Conservation (phyloP, 1,284 basidiomycete genomes). For the Pisolithus thermaeus region DNA sequence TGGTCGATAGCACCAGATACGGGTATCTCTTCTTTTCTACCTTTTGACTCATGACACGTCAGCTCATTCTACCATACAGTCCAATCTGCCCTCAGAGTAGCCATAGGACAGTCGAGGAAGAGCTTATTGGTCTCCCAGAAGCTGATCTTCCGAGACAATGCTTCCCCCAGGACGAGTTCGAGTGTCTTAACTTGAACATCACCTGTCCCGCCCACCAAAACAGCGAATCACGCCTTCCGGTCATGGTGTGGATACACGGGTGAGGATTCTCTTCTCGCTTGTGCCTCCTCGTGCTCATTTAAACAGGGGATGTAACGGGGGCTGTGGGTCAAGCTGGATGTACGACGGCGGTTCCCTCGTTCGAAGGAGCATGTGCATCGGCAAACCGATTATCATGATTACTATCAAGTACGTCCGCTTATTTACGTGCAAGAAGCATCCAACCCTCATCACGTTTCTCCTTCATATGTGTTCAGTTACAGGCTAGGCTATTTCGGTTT, state of each 20-base stretch:
- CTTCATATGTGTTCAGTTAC: conserved; percentile 39
- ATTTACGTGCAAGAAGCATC: conserved; percentile 13
- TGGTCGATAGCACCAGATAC: conserved; percentile 55
- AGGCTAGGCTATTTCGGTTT: conserved; percentile 72
- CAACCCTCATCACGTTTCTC: conserved; percentile 9
- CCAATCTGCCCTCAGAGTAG: conserved; percentile 69
- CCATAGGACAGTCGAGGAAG: conserved; percentile 46
- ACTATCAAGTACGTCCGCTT: conserved; percentile 60
- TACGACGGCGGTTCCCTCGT: conserved; percentile 68
- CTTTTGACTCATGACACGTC: conserved; percentile 2
- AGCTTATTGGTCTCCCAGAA: conserved; percentile 53
- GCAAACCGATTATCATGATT: conserved; percentile 63
- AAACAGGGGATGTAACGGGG: conserved; percentile 59
- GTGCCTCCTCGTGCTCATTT: conserved; percentile 10
- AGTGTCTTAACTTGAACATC: conserved; percentile 72
- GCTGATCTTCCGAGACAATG: conserved; percentile 48
- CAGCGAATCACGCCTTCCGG: conserved; percentile 49
- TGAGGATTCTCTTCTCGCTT: conserved; percentile 28
- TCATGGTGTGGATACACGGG: conserved; percentile 80
- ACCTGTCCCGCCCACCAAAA: conserved; percentile 57
- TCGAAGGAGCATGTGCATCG: conserved; percentile 51
- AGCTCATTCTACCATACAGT: conserved; percentile 29
- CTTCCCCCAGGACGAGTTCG: conserved; percentile 65
- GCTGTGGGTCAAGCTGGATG: conserved; percentile 69
- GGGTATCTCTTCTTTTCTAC: conserved; percentile 41